A percentile compares a stretch with the other conserved stretches of the same genome.
Evolutionary conservation across 2,329 filamentous ascomycete genomes (phyloP).

Genomic region (Tolypocladium tundrense): DNA sequence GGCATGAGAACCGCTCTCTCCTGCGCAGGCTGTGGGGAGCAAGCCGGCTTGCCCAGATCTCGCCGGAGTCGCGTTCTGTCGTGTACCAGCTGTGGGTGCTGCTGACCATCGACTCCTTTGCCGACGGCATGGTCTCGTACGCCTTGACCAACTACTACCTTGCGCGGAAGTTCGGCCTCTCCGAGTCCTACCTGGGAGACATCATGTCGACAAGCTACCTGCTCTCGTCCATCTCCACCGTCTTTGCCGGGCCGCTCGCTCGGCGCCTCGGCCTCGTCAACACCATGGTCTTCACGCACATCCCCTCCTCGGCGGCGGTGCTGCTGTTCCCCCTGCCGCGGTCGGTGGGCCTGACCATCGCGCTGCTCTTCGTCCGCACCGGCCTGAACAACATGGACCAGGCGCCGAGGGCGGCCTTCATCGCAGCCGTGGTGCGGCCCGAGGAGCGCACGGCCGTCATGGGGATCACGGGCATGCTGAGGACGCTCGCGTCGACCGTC

Average conservation of each 20-base stretch:
- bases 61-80: slow-evolving; percentile 41
- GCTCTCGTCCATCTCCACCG: slow-evolving; percentile 39
- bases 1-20: not conserved
- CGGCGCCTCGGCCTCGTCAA: slow-evolving; percentile 51
- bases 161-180: slow-evolving; percentile 42
- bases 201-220: slow-evolving; percentile 45
- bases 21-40: not conserved
- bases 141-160: slow-evolving; percentile 49
- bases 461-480: slow-evolving; percentile 53
- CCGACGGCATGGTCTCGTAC: slow-evolving; percentile 54
- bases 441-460: slow-evolving; percentile 60
- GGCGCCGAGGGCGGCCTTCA: slow-evolving; percentile 54
- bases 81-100: slow-evolving; percentile 59
- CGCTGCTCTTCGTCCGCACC: slow-evolving; percentile 47
- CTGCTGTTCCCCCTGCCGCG: slow-evolving; percentile 47
- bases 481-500: slow-evolving; percentile 46
- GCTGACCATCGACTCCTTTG: slow-evolving; percentile 52
- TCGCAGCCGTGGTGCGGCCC: slow-evolving; percentile 54
- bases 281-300: slow-evolving; percentile 53
- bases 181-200: slow-evolving; percentile 49
- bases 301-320: slow-evolving; percentile 52
- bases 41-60: slow-evolving; percentile 44
- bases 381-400: slow-evolving; percentile 62
- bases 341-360: slow-evolving; percentile 39
- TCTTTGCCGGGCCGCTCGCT: slow-evolving; percentile 48